phyloP scores from a whole-genome alignment of 1,139 yeast species.

The Tardiomyces blankii region DNA sequence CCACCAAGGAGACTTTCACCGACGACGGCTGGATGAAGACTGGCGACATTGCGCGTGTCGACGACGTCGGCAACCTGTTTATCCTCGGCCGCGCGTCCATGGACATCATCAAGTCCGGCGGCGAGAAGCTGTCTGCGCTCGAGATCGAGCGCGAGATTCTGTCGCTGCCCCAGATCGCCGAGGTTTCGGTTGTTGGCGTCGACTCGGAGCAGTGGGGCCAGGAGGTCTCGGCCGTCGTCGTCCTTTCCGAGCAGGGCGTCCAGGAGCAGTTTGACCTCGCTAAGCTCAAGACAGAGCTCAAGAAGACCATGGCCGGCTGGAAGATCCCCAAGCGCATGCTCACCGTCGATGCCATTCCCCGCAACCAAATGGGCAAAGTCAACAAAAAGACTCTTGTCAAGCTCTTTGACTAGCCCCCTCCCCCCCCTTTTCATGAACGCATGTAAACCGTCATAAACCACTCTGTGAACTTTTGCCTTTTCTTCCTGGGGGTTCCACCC shows the following conservation, averaged over 20 bases:
- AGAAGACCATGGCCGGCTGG: slow-evolving; percentile 19
- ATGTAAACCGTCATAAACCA: too few species aligned
- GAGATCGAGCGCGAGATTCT: slow-evolving; percentile 29
- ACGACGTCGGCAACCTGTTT: slow-evolving; percentile 18
- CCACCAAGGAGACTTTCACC: slow-evolving; percentile 22
- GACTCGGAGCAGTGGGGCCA: slow-evolving; percentile 20
- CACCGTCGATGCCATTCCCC: slow-evolving; percentile 16
- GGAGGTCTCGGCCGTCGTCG: slow-evolving; percentile 25
- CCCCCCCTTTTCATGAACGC: too few species aligned
- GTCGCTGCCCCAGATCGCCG: slow-evolving; percentile 19
- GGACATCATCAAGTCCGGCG: slow-evolving; percentile 30
- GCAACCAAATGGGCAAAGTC: slow-evolving; percentile 28
- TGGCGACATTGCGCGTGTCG: slow-evolving; percentile 28
- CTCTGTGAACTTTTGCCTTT: too few species aligned
- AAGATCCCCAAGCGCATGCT: slow-evolving; percentile 20
- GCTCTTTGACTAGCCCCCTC: neutral
- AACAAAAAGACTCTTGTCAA: slow-evolving; percentile 23
- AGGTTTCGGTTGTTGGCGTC: slow-evolving; percentile 27
- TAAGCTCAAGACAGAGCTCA: slow-evolving; percentile 11
- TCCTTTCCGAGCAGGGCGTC: slow-evolving; percentile 7
- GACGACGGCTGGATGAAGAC: slow-evolving; percentile 26
- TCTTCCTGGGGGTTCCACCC: too few species aligned
- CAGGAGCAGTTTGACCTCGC: slow-evolving; percentile 4
- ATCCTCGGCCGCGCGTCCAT: slow-evolving; percentile 28
- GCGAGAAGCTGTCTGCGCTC: slow-evolving; percentile 27